Base-by-base conservation (phyloP, 108 stramenopile genomes). In the Schizochytrium sp. region DNA sequence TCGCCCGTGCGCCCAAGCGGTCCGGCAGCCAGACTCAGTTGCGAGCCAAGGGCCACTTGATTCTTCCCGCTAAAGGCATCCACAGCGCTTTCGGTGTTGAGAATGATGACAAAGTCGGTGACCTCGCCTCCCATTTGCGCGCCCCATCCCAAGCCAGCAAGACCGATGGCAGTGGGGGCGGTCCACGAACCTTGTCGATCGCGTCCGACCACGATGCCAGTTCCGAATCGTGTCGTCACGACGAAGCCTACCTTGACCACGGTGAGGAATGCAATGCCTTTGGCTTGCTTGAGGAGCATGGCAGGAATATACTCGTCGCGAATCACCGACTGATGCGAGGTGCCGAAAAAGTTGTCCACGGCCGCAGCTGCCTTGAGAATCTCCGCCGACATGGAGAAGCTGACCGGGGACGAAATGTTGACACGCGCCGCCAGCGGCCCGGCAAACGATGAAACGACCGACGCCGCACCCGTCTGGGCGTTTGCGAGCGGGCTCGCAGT, bases 21-120 rank as follows among this genome's bases (percentile, higher is more conserved):
- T 12, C 98, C 98, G 18, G 98, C 88, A 0, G 98, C 97, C 53
- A 98, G 95, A n/a, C 96, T 96, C 28, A 98, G 91, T 87, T 98
- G 97, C 19, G 96, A 97, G 29, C 98, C 98, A n/a, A 99, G 90
- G 72, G 98, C 96, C 43, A 99, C 88, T 5, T 94, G 94, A 57
- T 92, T 92, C 60, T 92, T 92, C 14, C 90, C 90, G 89, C 95
- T 95, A 72, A 97, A 94, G 28, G 96, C 90, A 58, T 94, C 92
- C 58, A 98, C 97, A 8, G 97, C 96, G 5, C 92, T 92, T 58
- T 98, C 97, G 5, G 95, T 97, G 96, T 97, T 97, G 28, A 98
- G 92, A 71, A 99, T 90, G 89, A 99, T 97, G 18, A 98, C 95
- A 60, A 96, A 95, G 58, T 95, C 93, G 48, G 97, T 96, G 8